These are phyloP conservation scores for Leccinum griseonigrum DNA, from an alignment of 1,284 basidiomycete species.

Conservation along the genomic window DNA sequence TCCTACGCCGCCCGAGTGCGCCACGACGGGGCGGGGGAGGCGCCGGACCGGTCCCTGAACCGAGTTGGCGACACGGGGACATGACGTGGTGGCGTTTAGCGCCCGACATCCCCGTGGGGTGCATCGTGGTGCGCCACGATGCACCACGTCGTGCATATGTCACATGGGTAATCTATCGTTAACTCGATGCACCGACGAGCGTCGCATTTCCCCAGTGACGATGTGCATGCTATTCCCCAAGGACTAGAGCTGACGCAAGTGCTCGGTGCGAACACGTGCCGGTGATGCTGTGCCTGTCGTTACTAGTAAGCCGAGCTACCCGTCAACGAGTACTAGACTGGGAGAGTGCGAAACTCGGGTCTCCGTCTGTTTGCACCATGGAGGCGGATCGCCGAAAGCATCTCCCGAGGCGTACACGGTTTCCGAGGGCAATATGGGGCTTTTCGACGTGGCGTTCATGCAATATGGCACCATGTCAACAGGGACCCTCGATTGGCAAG, in stretches of 20 bases:
- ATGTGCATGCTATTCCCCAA: not conserved
- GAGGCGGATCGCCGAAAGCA: not conserved
- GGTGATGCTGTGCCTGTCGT: not conserved
- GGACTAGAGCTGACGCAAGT: not conserved
- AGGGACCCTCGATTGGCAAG: not conserved
- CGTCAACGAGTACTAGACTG: not conserved
- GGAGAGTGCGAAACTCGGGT: not conserved
- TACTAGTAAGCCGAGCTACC: not conserved
- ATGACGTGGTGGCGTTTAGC: not conserved
- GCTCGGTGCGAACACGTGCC: not conserved
- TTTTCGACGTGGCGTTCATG: not conserved
- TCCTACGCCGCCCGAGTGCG: not conserved
- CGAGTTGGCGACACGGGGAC: not conserved
- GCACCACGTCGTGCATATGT: not conserved
- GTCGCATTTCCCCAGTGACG: too few species aligned
- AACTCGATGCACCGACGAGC: not conserved
- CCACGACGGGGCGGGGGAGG: not conserved
- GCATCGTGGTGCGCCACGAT: not conserved
- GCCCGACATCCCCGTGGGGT: not conserved
- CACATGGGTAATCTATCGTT: not conserved
- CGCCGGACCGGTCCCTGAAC: not conserved
- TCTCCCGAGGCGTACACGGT: not conserved
- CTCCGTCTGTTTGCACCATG: not conserved
- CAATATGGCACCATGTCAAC: not conserved
- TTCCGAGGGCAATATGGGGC: not conserved